These are phyloP conservation scores for Penicillium argentinense DNA, from an alignment of 495 filamentous ascomycete species.

Conservation along the genomic window DNA sequence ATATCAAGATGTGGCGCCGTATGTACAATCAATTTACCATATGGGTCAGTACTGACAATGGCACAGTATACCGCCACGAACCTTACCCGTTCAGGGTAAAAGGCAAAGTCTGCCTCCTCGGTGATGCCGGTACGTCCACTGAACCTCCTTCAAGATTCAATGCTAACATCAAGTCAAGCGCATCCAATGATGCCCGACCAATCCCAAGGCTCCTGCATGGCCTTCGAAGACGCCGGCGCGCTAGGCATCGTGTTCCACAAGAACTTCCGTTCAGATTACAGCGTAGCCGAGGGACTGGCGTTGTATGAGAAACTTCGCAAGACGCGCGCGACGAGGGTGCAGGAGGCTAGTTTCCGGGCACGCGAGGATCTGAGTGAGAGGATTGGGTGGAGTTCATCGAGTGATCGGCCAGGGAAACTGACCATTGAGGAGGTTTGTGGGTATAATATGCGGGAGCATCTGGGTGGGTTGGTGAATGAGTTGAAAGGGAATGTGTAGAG, in stretches of 20 bases:
- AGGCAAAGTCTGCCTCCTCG: slow-evolving; percentile 27
- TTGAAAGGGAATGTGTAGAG: not conserved
- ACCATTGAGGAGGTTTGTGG: slow-evolving; percentile 35
- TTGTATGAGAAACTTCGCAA: slow-evolving; percentile 44
- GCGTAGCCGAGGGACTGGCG: slow-evolving; percentile 24
- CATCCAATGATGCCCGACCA: slow-evolving; percentile 55
- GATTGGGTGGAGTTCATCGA: slow-evolving; percentile 26
- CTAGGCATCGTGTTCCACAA: slow-evolving; percentile 36
- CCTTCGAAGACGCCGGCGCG: slow-evolving; percentile 41
- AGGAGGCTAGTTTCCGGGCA: slow-evolving; percentile 35
- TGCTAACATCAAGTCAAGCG: slow-evolving; percentile 16
- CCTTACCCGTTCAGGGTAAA: slow-evolving; percentile 29
- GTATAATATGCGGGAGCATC: slow-evolving; percentile 25
- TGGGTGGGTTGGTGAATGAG: slow-evolving; percentile 14
- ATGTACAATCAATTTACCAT: not conserved
- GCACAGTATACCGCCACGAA: slow-evolving; percentile 25
- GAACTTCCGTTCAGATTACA: slow-evolving; percentile 24
- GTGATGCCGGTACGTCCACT: slow-evolving; percentile 29
- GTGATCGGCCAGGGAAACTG: slow-evolving; percentile 24
- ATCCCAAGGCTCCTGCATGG: slow-evolving; percentile 37
- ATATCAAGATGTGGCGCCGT: slow-evolving; percentile 34
- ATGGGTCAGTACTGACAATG: not conserved
- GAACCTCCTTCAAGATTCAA: not conserved
- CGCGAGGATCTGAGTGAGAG: slow-evolving; percentile 30
- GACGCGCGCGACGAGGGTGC: slow-evolving; percentile 37